phyloP scores from a whole-genome alignment of 2,329 filamentous ascomycete species.

The Knoxdaviesia proteae region DNA sequence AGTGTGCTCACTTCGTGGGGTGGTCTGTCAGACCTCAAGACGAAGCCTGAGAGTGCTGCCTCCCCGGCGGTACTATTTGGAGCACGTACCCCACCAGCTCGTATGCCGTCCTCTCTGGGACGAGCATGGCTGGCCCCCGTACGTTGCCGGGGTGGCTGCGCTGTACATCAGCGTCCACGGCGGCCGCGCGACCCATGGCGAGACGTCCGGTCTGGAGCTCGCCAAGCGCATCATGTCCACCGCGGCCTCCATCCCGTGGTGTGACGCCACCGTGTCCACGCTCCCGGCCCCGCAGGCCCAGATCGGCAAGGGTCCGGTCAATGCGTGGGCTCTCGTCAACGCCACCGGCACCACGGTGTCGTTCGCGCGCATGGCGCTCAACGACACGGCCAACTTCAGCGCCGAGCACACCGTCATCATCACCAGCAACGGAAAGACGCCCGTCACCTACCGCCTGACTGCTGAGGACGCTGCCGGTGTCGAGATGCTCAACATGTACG shows the following conservation, averaged over 20 bases:
- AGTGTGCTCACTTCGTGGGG: constrained; percentile 29
- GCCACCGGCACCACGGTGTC: constrained; percentile 16
- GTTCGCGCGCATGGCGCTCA: constrained; percentile 23
- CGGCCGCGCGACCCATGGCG: constrained; percentile 18
- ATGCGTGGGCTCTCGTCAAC: constrained; percentile 22
- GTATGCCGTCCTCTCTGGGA: constrained; percentile 28
- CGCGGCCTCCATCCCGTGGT: constrained; percentile 10
- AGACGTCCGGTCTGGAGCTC: too few relatives aligned
- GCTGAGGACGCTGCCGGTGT: constrained; percentile 20
- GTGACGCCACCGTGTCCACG: neutral
- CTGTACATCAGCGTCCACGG: constrained; percentile 21
- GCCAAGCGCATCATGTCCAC: constrained; percentile 14
- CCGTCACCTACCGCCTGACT: constrained; percentile 18
- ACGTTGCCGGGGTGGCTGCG: constrained; percentile 18
- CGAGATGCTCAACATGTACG: constrained; percentile 10
- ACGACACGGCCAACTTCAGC: constrained; percentile 23
- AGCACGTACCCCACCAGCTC: constrained; percentile 22
- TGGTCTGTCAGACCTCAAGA: constrained; percentile 25
- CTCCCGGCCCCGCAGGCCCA: constrained; percentile 10
- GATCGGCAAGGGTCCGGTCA: constrained; percentile 24
- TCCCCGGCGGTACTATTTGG: constrained; percentile 25
- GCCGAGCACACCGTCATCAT: constrained; percentile 15
- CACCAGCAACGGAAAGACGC: constrained; percentile 20
- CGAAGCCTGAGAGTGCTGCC: constrained; percentile 28
- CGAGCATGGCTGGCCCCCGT: constrained; percentile 34